A percentile compares a stretch with the other conserved stretches of the same genome.
phyloP scores from a whole-genome alignment of 2,329 filamentous ascomycete species.

The Fonsecaea multimorphosa region DNA sequence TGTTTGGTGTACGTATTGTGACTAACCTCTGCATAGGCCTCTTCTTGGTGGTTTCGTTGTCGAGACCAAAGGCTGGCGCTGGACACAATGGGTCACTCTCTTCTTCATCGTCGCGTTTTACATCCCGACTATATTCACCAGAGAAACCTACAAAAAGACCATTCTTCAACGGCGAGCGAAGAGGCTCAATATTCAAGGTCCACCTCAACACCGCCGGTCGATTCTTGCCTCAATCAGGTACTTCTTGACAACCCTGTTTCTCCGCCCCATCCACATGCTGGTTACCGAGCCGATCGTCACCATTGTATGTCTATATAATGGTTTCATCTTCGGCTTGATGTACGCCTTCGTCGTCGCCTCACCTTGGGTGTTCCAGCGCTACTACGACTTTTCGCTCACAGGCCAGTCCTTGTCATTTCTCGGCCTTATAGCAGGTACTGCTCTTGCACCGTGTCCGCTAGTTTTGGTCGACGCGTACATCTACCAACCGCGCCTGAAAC shows the following conservation, averaged over 20 bases:
- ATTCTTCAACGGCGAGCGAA: constrained; percentile 35
- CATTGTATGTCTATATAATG: constrained; percentile 73
- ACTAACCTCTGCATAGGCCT: constrained; percentile 30
- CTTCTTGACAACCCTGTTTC: constrained; percentile 46
- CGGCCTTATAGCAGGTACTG: constrained; percentile 34
- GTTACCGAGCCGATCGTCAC: constrained; percentile 73
- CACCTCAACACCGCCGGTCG: constrained; percentile 54
- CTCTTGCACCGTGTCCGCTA: constrained; percentile 31
- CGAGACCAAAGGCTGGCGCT: constrained; percentile 55
- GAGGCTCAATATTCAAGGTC: constrained; percentile 20
- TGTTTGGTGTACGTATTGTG: background rate
- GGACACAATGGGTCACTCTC: constrained; percentile 45
- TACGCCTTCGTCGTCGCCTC: constrained; percentile 88
- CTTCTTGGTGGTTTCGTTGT: constrained; percentile 65
- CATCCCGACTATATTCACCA: constrained; percentile 42
- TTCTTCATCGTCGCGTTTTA: constrained; percentile 43
- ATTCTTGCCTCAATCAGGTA: constrained; percentile 60
- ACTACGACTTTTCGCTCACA: constrained; percentile 32
- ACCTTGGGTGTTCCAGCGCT: constrained; percentile 70
- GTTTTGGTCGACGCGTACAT: constrained; percentile 33
- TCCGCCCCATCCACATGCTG: constrained; percentile 68
- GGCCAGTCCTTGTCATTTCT: constrained; percentile 37
- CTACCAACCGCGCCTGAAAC: constrained; percentile 55
- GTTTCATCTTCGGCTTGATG: constrained; percentile 77
- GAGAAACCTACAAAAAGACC: constrained; percentile 44